These are phyloP conservation scores for Ceratopteris richardii DNA, from an alignment of 75 land plant genomes.

Conservation along the genomic window DNA sequence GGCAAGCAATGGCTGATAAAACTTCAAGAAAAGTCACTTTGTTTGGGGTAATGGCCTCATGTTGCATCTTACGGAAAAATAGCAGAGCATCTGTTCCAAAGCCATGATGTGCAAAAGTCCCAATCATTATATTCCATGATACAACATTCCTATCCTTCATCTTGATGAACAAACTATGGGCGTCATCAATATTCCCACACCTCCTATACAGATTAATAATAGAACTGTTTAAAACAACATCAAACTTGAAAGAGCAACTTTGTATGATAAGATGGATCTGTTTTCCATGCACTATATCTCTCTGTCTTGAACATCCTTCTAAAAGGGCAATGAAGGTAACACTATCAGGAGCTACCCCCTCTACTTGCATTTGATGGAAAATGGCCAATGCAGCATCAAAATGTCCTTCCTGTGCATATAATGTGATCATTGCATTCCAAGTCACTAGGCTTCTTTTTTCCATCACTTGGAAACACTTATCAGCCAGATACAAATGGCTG, in stretches of 20 bases:
- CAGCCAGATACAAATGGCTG: constrained; percentile 24
- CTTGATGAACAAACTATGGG: not conserved
- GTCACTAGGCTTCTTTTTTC: constrained; percentile 8
- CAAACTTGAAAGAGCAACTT: constrained; percentile 22
- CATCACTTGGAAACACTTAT: constrained; percentile 3
- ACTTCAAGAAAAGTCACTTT: not conserved
- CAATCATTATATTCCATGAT: constrained; percentile 5
- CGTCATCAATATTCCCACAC: constrained; percentile 7
- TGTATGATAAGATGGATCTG: constrained; percentile 29
- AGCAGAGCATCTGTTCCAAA: not conserved
- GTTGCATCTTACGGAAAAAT: constrained; percentile 4
- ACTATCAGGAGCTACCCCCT: constrained; percentile 13
- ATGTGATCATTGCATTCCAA: constrained; percentile 20
- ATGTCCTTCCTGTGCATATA: constrained; percentile 13
- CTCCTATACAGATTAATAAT: constrained; percentile 53
- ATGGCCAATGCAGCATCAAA: constrained; percentile 10
- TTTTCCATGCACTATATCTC: constrained; percentile 16
- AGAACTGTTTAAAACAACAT: constrained; percentile 34
- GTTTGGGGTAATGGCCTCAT: not conserved
- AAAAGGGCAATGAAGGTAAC: constrained; percentile 2
- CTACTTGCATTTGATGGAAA: constrained; percentile 13
- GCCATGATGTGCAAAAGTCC: not conserved
- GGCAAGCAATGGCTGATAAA: not conserved
- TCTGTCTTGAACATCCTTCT: not conserved
- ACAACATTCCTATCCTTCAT: not conserved